These are phyloP conservation scores for Boletus austroedulis DNA, from an alignment of 1,284 basidiomycete genomes.

Conservation along the genomic window DNA sequence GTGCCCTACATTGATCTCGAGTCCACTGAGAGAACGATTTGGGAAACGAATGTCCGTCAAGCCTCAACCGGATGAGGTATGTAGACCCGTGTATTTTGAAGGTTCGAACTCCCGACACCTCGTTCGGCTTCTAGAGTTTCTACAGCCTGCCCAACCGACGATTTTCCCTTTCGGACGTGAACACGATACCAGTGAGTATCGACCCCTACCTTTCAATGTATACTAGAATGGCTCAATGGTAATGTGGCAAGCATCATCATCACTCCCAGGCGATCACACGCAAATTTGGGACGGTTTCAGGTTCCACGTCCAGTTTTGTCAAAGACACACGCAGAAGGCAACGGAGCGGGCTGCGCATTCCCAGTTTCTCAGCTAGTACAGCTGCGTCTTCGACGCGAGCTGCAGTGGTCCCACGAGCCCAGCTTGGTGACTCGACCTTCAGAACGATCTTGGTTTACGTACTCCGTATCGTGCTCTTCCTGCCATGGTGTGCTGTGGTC, in stretches of 20 bases:
- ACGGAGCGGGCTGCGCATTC: slow-evolving; percentile 13
- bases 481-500: slow-evolving; percentile 49
- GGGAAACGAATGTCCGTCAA: slow-evolving; percentile 31
- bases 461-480: slow-evolving; percentile 37
- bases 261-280: slow-evolving; percentile 11
- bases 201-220: neutral
- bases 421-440: neutral
- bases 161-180: slow-evolving; percentile 31
- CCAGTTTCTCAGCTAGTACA: slow-evolving; percentile 12
- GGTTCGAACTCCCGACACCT: neutral
- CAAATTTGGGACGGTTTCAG: slow-evolving; percentile 31
- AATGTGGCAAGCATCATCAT: neutral
- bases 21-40: slow-evolving; percentile 32
- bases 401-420: neutral
- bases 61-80: slow-evolving; percentile 27
- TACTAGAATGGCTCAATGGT: neutral
- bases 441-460: neutral
- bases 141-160: slow-evolving; percentile 31
- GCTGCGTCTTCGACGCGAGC: neutral
- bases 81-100: slow-evolving; percentile 3
- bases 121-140: slow-evolving; percentile 17
- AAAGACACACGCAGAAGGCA: slow-evolving; percentile 6
- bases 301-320: slow-evolving; percentile 13
- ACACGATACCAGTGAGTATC: slow-evolving; percentile 11
- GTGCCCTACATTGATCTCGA: slow-evolving; percentile 26